Conservation (phyloP, 805 yeast species). For the Schizosaccharomyces lindneri region DNA sequence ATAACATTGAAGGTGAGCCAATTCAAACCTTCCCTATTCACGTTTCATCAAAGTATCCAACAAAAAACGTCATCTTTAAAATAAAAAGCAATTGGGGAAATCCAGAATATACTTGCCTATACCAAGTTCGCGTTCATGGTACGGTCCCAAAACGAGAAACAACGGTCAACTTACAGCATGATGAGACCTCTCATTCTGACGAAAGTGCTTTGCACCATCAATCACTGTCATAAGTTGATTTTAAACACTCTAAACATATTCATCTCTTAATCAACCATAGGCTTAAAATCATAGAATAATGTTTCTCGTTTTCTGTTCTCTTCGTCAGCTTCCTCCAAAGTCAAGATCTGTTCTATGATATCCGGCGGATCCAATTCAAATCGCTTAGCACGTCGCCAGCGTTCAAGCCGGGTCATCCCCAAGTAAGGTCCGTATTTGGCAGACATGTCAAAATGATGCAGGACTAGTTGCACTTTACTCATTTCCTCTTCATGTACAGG, state of each 20-base stretch:
- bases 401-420: slow-evolving; percentile 16
- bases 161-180: not conserved
- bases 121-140: slow-evolving; percentile 13
- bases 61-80: slow-evolving; percentile 8
- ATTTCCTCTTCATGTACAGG: slow-evolving; percentile 13
- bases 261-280: not conserved
- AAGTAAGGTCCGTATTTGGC: slow-evolving; percentile 17
- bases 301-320: not conserved
- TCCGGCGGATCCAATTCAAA: slow-evolving; percentile 17
- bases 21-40: slow-evolving; percentile 10
- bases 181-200: not conserved
- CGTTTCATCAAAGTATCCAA: slow-evolving; percentile 5
- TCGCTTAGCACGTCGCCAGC: slow-evolving; percentile 17
- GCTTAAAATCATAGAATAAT: not conserved
- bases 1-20: slow-evolving; percentile 8
- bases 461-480: slow-evolving; percentile 12
- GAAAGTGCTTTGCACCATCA: not conserved
- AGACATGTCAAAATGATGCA: slow-evolving; percentile 15
- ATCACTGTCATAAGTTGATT: too few species aligned
- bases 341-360: slow-evolving; percentile 12
- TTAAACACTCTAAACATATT: not conserved
- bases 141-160: not conserved
- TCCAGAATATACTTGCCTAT: slow-evolving; percentile 13
- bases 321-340: slow-evolving; percentile 6
- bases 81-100: slow-evolving; percentile 15